These are phyloP conservation scores for Colletotrichum somersetense DNA, from an alignment of 2,329 filamentous ascomycete species.

Conservation along the genomic window DNA sequence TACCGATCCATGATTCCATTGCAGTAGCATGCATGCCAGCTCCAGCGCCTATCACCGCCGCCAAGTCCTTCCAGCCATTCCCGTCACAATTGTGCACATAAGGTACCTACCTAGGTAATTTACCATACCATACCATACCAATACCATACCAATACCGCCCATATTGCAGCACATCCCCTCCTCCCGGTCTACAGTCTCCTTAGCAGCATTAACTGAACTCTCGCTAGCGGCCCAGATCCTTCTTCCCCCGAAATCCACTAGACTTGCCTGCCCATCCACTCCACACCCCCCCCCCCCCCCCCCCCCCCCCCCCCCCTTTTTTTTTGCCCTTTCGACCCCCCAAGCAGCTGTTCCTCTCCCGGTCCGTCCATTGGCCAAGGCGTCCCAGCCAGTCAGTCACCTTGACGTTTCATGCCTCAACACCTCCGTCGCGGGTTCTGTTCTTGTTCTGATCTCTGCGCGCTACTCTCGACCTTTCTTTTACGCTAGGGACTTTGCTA, in stretches of 20 bases:
- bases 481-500: conserved; percentile 6
- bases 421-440: conserved; percentile 48
- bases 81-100: conserved; percentile 5
- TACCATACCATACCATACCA: too few relatives aligned
- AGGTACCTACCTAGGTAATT: too few relatives aligned
- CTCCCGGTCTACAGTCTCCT: background rate
- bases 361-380: conserved; percentile 42
- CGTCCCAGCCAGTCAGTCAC: conserved; percentile 43
- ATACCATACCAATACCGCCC: too few relatives aligned
- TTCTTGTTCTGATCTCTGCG: conserved; percentile 29
- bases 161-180: too few relatives aligned
- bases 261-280: conserved; percentile 17
- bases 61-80: background rate
- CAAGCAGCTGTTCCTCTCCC: conserved; percentile 14
- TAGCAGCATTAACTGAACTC: conserved; percentile 4
- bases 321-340: conserved; percentile 14
- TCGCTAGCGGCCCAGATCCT: conserved; percentile 30
- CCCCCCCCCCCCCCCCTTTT: conserved; percentile 35
- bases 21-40: background rate
- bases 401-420: conserved; percentile 50
- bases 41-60: conserved; percentile 16
- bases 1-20: background rate
- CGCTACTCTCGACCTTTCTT: conserved; percentile 7
- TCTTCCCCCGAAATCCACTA: conserved; percentile 27
- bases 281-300: conserved; percentile 38